phyloP scores from a whole-genome alignment of 768 basidiomycete genomes.

The Sporobolomyces pararoseus region DNA sequence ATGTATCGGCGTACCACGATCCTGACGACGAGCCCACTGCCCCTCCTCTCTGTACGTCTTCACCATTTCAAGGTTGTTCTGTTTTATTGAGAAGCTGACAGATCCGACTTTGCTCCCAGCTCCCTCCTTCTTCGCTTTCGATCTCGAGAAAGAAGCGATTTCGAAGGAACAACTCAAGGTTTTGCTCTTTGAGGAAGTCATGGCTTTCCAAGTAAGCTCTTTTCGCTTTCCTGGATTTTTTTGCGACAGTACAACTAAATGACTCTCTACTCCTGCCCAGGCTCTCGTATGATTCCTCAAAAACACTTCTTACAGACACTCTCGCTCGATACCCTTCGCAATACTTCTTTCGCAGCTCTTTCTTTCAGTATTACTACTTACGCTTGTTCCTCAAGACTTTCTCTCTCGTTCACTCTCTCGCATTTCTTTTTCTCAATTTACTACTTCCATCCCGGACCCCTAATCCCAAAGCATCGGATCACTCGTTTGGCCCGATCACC shows the following conservation, averaged over 20 bases:
- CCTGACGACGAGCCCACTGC: slow-evolving; percentile 15
- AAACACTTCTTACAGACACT: background rate
- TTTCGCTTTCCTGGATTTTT: background rate
- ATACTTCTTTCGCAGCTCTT: background rate
- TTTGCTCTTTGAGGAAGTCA: slow-evolving; percentile 89
- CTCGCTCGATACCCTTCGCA: background rate
- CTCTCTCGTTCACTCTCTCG: too few relatives aligned
- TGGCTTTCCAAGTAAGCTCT: slow-evolving; percentile 60
- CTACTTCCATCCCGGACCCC: too few relatives aligned
- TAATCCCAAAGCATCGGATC: too few relatives aligned
- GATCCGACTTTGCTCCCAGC: background rate
- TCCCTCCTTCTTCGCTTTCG: background rate
- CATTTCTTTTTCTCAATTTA: too few relatives aligned
- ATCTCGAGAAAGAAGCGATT: slow-evolving; percentile 14
- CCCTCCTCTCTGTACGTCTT: slow-evolving; percentile 5
- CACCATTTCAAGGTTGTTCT: background rate
- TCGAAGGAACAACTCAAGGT: slow-evolving; percentile 50
- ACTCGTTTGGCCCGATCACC: too few relatives aligned
- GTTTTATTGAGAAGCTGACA: background rate
- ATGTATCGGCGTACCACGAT: slow-evolving; percentile 55
- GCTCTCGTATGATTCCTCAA: background rate
- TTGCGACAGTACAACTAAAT: too few relatives aligned
- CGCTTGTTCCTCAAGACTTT: too few relatives aligned
- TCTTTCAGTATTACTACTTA: background rate
- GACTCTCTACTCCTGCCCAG: background rate